A percentile compares a stretch with the other conserved stretches of the same genome.
Evolutionary conservation across 2,329 filamentous ascomycete genomes (phyloP).

Genomic region (Biscogniauxia sp.): DNA sequence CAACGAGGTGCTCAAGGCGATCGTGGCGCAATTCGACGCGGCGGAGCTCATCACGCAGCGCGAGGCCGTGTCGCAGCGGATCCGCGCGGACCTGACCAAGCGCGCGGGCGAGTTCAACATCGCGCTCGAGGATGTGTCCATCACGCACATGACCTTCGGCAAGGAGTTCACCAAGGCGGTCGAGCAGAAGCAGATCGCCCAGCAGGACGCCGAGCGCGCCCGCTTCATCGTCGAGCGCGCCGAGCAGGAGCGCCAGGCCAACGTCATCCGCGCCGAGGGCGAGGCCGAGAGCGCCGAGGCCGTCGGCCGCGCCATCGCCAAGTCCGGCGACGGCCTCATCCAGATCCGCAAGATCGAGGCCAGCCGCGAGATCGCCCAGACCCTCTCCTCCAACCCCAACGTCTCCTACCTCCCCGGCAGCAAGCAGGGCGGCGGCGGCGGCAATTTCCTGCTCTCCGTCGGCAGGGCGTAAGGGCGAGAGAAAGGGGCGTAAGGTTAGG

Average conservation of each 20-base stretch:
- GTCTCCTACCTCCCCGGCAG: conserved; percentile 90
- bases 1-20: conserved; percentile 98
- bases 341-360: conserved; percentile 98
- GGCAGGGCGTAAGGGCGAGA: conserved; percentile 36
- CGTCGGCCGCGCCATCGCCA: conserved; percentile 89
- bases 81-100: conserved; percentile 86
- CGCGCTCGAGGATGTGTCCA: conserved; percentile 95
- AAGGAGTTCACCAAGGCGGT: conserved; percentile 98
- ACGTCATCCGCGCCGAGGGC: conserved; percentile 96
- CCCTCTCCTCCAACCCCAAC: conserved; percentile 86
- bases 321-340: conserved; percentile 88
- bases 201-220: conserved; percentile 96
- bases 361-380: conserved; percentile 90
- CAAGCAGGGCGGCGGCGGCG: conserved; percentile 57
- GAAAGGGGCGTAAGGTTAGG: conserved; percentile 1
- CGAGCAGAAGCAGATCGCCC: conserved; percentile 99
- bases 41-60: conserved; percentile 98
- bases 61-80: conserved; percentile 93
- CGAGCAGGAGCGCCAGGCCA: conserved; percentile 97
- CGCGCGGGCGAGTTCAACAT: conserved; percentile 98
- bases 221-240: conserved; percentile 98
- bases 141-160: conserved; percentile 99
- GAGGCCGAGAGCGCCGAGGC: conserved; percentile 96
- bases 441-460: conserved; percentile 51
- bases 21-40: conserved; percentile 98